Evolutionary conservation across 2,329 filamentous ascomycete species (phyloP), one percentile per base, ranked within the genome.

Genomic region (Aspergillus novofumigatus): DNA sequence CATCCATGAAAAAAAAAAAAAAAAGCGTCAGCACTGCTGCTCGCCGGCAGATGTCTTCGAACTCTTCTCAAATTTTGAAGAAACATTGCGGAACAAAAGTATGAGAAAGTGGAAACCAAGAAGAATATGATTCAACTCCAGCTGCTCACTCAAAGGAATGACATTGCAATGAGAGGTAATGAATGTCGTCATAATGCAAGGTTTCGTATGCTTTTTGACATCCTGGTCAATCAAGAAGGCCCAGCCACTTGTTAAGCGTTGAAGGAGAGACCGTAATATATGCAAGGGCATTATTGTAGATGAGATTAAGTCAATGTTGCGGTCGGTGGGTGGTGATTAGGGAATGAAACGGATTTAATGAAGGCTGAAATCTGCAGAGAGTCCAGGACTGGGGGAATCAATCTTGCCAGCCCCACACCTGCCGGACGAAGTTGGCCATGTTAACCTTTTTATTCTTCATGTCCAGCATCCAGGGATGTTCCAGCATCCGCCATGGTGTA

Each of bases 401-500:
- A 61, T 91, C 86, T 62, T 94, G 87, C 94, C 94, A 99, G 58
- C 92, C 94, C 94, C 94, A 99, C 47, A 99, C 94, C 67, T 94
- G 92, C 59, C 88, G 86, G 58, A 99, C 83, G 76, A 97, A 99
- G 69, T 92, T 90, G 63, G 86, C 86, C 92, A 99, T 97, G 76
- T 97, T 97, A 72, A 99, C 94, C 66, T 94, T 91, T 81, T 97
- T 97, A 54, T 86, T 83, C 69, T 88, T 89, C 91, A 97, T 97
- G 69, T 99, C 94, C 45, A 91, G 80, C 88, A 99, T 96, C 94
- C 94, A 99, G 1, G 94, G 94, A 77, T 99, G 94, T 72, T 99
- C 94, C 62, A 96, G 85, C 92, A 99, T 99, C 69, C 93, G 90
- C 94, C 94, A 99, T 11, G 94, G 94, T 58, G 90, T 96, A 29